Evolutionary conservation across 2,329 filamentous ascomycete species (phyloP).

Genomic region (Claviceps sp.): DNA sequence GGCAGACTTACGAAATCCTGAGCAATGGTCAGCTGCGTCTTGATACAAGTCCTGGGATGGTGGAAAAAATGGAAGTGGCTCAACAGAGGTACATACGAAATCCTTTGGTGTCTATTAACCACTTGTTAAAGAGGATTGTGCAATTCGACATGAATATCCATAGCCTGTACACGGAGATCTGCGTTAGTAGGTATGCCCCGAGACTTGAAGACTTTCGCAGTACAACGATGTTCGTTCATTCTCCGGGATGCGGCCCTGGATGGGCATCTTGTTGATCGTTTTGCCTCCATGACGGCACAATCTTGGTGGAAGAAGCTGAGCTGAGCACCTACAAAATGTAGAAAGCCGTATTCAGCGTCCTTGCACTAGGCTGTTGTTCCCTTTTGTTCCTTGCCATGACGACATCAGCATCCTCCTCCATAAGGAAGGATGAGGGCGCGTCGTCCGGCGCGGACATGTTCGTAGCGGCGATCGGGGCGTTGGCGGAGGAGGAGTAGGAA

Average conservation of each 20-base stretch:
- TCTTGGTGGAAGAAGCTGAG: neutral
- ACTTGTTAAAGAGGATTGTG: slow-evolving; percentile 89
- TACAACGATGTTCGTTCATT: no score
- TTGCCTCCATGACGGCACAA: neutral
- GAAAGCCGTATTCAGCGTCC: slow-evolving; percentile 20
- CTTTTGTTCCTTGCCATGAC: slow-evolving; percentile 7
- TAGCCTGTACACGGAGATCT: slow-evolving; percentile 24
- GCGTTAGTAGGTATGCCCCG: neutral
- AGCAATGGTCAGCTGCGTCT: neutral
- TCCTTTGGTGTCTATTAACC: slow-evolving; percentile 48
- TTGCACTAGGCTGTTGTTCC: slow-evolving; percentile 1
- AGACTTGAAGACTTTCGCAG: neutral
- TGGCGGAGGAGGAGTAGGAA: slow-evolving; percentile 1
- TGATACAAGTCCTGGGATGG: neutral
- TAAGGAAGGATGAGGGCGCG: neutral
- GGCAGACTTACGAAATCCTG: slow-evolving; percentile 1
- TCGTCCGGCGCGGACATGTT: slow-evolving; percentile 1
- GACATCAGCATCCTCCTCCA: slow-evolving; percentile 14
- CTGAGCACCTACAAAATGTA: slow-evolving; percentile 17
- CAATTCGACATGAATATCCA: slow-evolving; percentile 80
- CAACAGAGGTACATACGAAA: slow-evolving; percentile 11
- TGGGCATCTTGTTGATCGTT: neutral
- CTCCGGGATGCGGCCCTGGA: neutral
- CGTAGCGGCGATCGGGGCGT: neutral
- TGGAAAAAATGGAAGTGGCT: neutral